Evolutionary conservation across 345 rosid species (phyloP).

Genomic region (Hypericum androsaemum): DNA sequence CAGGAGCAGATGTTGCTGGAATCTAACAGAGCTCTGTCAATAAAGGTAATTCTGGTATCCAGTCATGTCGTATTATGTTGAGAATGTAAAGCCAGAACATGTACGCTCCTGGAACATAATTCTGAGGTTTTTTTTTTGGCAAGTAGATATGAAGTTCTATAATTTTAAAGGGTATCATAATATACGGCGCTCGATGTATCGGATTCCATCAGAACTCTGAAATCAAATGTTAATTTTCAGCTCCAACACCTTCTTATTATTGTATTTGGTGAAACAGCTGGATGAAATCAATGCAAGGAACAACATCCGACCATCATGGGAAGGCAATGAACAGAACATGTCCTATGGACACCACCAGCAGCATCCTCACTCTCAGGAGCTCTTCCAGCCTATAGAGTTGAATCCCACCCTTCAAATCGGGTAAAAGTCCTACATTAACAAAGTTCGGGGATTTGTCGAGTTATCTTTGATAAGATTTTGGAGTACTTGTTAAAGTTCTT

Average conservation of each 20-base stretch:
- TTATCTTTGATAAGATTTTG: background rate
- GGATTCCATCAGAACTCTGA: background rate
- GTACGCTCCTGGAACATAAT: background rate
- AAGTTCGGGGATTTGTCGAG: background rate
- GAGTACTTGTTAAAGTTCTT: too few species aligned
- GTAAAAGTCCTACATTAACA: constrained; percentile 16
- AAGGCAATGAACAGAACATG: constrained; percentile 18
- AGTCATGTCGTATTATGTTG: too few species aligned
- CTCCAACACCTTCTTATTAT: too few species aligned
- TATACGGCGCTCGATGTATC: background rate
- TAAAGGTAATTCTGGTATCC: constrained; percentile 26
- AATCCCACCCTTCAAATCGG: constrained; percentile 41
- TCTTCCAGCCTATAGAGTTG: constrained; percentile 32
- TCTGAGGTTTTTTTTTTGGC: background rate
- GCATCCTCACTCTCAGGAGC: constrained; percentile 21
- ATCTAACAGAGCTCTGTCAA: constrained; percentile 30
- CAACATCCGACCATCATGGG: constrained; percentile 37
- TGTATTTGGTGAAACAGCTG: constrained; percentile 23
- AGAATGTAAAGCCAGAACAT: too few species aligned
- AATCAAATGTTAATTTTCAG: too few species aligned
- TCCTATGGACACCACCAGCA: constrained; percentile 16
- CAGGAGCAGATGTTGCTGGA: constrained; percentile 47
- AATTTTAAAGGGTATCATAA: too few species aligned
- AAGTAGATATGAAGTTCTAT: background rate
- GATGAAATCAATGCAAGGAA: constrained; percentile 27